phyloP scores from a whole-genome alignment of 352 stramenopile species.

The Phytophthora pinifolia region DNA sequence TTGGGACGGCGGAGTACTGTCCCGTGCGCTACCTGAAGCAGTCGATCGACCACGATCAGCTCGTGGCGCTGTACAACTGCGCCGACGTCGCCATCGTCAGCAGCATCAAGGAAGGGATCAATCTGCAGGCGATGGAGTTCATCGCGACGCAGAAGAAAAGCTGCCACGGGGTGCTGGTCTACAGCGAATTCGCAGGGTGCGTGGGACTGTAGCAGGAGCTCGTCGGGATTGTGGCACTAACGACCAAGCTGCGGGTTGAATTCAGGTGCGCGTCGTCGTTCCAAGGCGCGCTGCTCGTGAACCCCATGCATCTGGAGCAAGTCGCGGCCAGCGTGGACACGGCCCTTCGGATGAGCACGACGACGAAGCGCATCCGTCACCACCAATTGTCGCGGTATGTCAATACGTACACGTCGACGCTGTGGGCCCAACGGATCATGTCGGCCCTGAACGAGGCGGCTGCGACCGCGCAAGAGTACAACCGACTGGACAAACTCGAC shows the following conservation, averaged over 20 bases:
- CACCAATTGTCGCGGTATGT: slow-evolving; percentile 87
- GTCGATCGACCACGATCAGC: slow-evolving; percentile 83
- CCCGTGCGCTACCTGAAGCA: slow-evolving; percentile 89
- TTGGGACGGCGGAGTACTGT: slow-evolving; percentile 87
- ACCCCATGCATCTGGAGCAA: slow-evolving; percentile 89
- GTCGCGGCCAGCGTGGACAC: slow-evolving; percentile 84
- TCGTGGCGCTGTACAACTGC: slow-evolving; percentile 89
- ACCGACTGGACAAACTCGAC: slow-evolving; percentile 84
- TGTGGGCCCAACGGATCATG: slow-evolving; percentile 88
- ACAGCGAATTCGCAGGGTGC: slow-evolving; percentile 90
- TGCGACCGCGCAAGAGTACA: slow-evolving; percentile 82
- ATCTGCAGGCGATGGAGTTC: slow-evolving; percentile 91
- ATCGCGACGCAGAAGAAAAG: slow-evolving; percentile 83
- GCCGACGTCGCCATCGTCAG: slow-evolving; percentile 89
- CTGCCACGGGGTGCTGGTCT: slow-evolving; percentile 87
- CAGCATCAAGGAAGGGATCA: slow-evolving; percentile 91
- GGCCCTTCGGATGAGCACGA: slow-evolving; percentile 85
- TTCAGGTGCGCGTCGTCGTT: slow-evolving; percentile 85
- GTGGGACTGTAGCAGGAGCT: background rate
- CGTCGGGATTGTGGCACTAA: slow-evolving; percentile 6
- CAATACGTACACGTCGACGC: slow-evolving; percentile 87
- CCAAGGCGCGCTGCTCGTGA: slow-evolving; percentile 86
- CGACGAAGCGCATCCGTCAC: slow-evolving; percentile 85
- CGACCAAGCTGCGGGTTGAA: slow-evolving; percentile 4
- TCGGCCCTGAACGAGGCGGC: slow-evolving; percentile 75